Base-by-base conservation (phyloP, 2,329 filamentous ascomycete genomes). In the Phialemoniopsis sp. region DNA sequence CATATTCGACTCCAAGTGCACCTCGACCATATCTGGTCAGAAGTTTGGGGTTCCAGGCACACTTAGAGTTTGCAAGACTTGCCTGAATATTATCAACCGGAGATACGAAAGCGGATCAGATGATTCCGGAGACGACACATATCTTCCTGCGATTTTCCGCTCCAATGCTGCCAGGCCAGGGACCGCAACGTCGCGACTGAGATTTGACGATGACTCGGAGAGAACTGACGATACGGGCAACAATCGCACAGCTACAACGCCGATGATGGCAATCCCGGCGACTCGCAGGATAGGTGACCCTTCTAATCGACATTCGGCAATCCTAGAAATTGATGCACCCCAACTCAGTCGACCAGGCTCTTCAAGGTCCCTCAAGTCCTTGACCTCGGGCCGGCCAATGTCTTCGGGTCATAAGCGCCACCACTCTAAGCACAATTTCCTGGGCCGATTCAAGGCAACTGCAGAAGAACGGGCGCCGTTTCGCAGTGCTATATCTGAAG, bases 1-100 rank as follows among this genome's bases (percentile, higher is more conserved):
- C 55, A 98, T 98, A 33, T 98, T 98, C 55, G 93, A 97, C 60
- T 87, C 88, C 5, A 95, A 94, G 60, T 98, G 93, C 63, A 98
- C 91, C 1, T 86, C 86, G 5, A 82, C 91, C n/a, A 88, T 97
- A 17, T 79, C 89, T 6, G 93, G 91, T 6, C 79, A 86, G 46
- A 82, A 84, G 36, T 97, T 98, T 58, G 90, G 89, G 13, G 89
- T 96, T 36, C 79, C 82, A 35, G 87, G 89, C 7, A 87, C 82
- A 13, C 72, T 98, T 32, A 78, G 91, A 42, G 88, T 98, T 12
- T 98, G 93, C 67, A 95, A 90, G 52, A 88, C 87, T 16, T 98
- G 93, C 53, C 82, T 97, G 49, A 80, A 81, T 39, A 89, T 97
- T 55, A 94, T 98, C 50, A 89, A 90, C 50, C 86, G 88, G 30